Percentiles rank a stretch among this genome's conserved stretches.
phyloP scores from a whole-genome alignment of 2,329 filamentous ascomycete genomes.

The Aspergillus sclerotialis region DNA sequence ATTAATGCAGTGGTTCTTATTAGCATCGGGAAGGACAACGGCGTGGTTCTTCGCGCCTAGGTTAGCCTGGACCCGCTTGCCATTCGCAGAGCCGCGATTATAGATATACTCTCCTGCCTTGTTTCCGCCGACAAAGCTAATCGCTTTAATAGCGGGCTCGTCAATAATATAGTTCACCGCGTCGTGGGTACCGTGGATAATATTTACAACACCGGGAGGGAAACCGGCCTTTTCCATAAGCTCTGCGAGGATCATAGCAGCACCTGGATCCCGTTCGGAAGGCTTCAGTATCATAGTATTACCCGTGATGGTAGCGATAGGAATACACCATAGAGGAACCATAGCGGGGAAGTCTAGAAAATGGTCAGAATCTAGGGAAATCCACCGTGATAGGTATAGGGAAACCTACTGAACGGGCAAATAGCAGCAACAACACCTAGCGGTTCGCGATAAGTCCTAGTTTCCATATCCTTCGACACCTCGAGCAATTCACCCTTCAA shows the following conservation, averaged over 20 bases:
- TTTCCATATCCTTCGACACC: conserved; percentile 59
- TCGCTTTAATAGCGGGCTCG: conserved; percentile 57
- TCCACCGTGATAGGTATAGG: too few relatives aligned
- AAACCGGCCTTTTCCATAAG: conserved; percentile 53
- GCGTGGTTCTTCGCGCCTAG: conserved; percentile 61
- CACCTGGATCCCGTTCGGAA: conserved; percentile 54
- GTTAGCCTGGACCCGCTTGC: conserved; percentile 59
- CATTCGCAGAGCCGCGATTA: conserved; percentile 52
- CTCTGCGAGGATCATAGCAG: conserved; percentile 55
- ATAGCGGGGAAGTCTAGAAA: conserved; percentile 61
- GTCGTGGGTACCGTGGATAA: conserved; percentile 53
- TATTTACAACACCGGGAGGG: conserved; percentile 55
- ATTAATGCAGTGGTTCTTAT: conserved; percentile 58
- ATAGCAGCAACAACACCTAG: conserved; percentile 55
- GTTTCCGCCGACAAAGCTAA: conserved; percentile 58
- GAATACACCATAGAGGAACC: conserved; percentile 58
- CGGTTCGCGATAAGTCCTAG: conserved; percentile 53
- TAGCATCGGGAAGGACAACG: conserved; percentile 55
- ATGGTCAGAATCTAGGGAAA: too few relatives aligned
- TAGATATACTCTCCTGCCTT: conserved; percentile 60
- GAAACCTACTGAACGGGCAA: conserved; percentile 57
- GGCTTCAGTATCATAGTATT: conserved; percentile 56
- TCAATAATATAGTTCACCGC: conserved; percentile 60
- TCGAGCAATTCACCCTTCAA: conserved; percentile 55
- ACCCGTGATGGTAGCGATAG: conserved; percentile 52